These are phyloP conservation scores for Neurospora sp. DNA, from an alignment of 2,329 filamentous ascomycete species.

Conservation along the genomic window DNA sequence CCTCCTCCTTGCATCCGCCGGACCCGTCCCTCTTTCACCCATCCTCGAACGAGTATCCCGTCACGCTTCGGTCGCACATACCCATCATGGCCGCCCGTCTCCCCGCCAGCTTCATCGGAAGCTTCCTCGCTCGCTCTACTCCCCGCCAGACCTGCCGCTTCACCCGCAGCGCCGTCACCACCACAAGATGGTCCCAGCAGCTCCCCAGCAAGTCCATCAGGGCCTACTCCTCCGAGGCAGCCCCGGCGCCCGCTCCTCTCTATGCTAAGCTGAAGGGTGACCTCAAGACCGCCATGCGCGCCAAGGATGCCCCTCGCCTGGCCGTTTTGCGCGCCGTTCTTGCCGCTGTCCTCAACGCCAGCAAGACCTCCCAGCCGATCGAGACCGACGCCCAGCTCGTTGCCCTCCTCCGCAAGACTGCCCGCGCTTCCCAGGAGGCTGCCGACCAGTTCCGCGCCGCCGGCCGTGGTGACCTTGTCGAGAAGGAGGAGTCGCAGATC, in stretches of 20 bases:
- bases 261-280: constrained; percentile 48
- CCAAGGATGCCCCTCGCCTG: constrained; percentile 55
- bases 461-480: constrained; percentile 57
- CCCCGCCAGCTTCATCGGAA: neutral
- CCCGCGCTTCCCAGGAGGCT: constrained; percentile 47
- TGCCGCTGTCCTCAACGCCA: constrained; percentile 62
- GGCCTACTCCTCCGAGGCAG: constrained; percentile 25
- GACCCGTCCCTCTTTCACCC: neutral
- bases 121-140: neutral
- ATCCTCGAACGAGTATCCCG: neutral
- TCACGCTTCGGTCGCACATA: neutral
- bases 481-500: constrained; percentile 60
- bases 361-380: constrained; percentile 63
- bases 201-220: neutral
- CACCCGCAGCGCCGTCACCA: neutral
- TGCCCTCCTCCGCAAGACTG: constrained; percentile 54
- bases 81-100: neutral
- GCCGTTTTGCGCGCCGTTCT: constrained; percentile 60
- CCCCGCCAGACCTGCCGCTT: neutral
- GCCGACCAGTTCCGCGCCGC: constrained; percentile 54
- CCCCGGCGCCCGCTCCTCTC: constrained; percentile 32
- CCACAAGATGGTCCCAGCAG: neutral
- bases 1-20: neutral
- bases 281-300: constrained; percentile 56
- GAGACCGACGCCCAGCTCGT: constrained; percentile 61